phyloP scores from a whole-genome alignment of 306 rosid species.

The Sechiopsis laciniata region DNA sequence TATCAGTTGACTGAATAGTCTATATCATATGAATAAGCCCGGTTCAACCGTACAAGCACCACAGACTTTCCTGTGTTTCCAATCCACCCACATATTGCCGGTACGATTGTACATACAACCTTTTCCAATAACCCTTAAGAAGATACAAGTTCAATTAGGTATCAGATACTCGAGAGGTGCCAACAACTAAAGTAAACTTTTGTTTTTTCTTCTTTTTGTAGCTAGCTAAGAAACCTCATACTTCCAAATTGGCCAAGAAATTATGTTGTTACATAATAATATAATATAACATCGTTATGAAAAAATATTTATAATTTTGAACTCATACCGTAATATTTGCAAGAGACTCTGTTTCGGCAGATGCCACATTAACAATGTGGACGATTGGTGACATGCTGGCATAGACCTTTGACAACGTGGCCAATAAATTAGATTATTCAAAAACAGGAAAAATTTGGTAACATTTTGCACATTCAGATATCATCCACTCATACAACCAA shows the following conservation, averaged over 20 bases:
- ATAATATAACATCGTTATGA: too few species aligned
- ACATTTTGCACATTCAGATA: background rate
- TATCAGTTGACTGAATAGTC: background rate
- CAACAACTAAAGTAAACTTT: conserved; percentile 1
- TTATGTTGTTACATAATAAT: too few species aligned
- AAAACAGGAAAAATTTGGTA: background rate
- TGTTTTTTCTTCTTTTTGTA: background rate
- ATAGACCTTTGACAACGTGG: conserved; percentile 59
- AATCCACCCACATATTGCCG: background rate
- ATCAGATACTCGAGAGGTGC: background rate
- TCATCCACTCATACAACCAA: background rate
- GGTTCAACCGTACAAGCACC: background rate
- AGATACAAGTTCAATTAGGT: conserved; percentile 1
- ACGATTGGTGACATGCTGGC: conserved; percentile 85
- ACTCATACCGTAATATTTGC: conserved; percentile 72
- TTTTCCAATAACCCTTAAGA: background rate
- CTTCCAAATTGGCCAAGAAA: background rate
- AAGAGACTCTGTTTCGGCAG: conserved; percentile 56
- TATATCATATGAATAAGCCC: background rate
- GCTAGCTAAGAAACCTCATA: background rate
- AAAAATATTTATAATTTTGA: background rate
- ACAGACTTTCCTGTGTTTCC: background rate
- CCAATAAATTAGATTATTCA: background rate
- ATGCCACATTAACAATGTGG: conserved; percentile 59
- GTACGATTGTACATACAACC: background rate